Evolutionary conservation across 2,329 filamentous ascomycete species (phyloP).

Genomic region (Cercospora berteroae): DNA sequence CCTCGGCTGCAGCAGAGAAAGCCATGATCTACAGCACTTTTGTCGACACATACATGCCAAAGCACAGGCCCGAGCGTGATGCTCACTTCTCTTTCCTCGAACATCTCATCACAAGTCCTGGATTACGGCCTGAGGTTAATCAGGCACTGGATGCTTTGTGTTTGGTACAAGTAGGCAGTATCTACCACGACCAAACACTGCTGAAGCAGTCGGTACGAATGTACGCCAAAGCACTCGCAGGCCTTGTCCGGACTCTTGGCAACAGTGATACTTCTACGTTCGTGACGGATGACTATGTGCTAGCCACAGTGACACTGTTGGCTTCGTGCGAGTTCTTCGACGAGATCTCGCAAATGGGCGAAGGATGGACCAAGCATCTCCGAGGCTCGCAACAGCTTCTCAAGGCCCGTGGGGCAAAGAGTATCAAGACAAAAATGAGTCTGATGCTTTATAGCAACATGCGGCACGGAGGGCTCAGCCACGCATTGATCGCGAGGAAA

Average conservation of each 20-base stretch:
- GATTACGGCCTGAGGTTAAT: constrained; percentile 26
- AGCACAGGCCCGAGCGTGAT: constrained; percentile 14
- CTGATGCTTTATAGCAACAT: constrained; percentile 33
- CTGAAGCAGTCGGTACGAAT: constrained; percentile 28
- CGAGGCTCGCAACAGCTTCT: constrained; percentile 33
- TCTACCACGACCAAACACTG: constrained; percentile 28
- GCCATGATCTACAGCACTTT: constrained; percentile 30
- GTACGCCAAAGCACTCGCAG: constrained; percentile 30
- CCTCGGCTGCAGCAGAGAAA: constrained; percentile 21
- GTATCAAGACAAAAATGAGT: constrained; percentile 27
- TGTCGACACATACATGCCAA: constrained; percentile 34
- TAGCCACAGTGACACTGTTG: constrained; percentile 34
- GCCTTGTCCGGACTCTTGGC: constrained; percentile 25
- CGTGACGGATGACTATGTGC: constrained; percentile 30
- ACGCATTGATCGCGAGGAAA: constrained; percentile 32
- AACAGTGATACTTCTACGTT: constrained; percentile 9
- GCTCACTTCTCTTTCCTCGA: constrained; percentile 30
- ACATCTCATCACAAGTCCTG: constrained; percentile 24
- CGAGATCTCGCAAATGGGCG: constrained; percentile 31
- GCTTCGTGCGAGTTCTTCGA: constrained; percentile 36
- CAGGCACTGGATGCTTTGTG: constrained; percentile 33
- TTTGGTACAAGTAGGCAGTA: constrained; percentile 33
- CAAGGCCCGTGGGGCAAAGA: constrained; percentile 31
- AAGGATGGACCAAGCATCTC: constrained; percentile 34
- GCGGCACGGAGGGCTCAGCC: constrained; percentile 30